Evolutionary conservation across 371 early-diverging fungal species (phyloP), one percentile per base, ranked within the genome.

Genomic region (Apophysomyces elegans): DNA sequence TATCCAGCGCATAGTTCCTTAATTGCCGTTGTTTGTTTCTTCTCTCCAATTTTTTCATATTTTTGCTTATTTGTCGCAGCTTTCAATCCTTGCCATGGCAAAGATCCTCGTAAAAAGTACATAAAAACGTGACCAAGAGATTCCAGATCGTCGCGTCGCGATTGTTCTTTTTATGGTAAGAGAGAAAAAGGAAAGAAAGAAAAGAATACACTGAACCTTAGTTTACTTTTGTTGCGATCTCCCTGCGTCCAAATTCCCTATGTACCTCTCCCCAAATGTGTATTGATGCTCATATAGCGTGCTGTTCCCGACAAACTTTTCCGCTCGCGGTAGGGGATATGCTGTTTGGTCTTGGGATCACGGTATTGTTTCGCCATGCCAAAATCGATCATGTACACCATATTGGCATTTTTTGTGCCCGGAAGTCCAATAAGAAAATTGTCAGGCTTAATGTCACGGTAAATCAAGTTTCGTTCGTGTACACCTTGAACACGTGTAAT

Each of bases 391-490:
- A 92, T 88, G 68, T 86, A 89, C 36, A 90, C 73, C 36, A 71
- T 73, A 61, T 79, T 78, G 9, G 79, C 78, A 37, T 80, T 68
- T 35, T 85, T 80, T 21, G 82, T 80, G 58, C 81, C 69, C 5
- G 91, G 84, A 9, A 90, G 79, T 38, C 95, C 94, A 59, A 94
- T 88, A 21, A 95, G 77, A 76, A 99, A 99, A 84, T 99, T 99
- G 79, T 99, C 99, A 16, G 99, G 99, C 75, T 99, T 99, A 72
- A 99, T 97, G 77, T 99, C 99, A 59, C 99, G 89, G 78, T 99
- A 99, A 47, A 99, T 92, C 64, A 96, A 81, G 75, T 95, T 93
- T 72, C 90, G 90, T 67, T 96, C 95, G 73, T 99, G 99, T 54
- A 99, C 87, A 12, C 88, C 83, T 84, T 98, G 98, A 35, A 98